Evolutionary conservation across 2,329 filamentous ascomycete genomes (phyloP), one percentile per base, ranked within the genome.

Genomic region (Ampelomyces quisqualis): DNA sequence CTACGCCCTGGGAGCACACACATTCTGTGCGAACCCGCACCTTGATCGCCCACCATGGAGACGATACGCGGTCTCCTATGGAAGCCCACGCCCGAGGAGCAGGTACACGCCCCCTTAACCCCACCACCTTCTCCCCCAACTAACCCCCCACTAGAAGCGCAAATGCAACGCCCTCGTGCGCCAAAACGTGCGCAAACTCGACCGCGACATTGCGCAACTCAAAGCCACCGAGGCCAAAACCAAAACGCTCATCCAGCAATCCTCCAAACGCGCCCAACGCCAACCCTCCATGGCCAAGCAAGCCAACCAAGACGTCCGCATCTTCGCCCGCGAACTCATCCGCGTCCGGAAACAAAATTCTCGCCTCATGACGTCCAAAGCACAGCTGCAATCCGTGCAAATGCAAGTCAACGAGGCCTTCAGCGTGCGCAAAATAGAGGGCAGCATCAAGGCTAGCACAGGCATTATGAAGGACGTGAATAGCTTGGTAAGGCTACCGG

Each of bases 321-420:
- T 85, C 51, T 95, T 96, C 68, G 93, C 93, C 17, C 80, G 83
- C 53, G 91, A 96, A 70, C 79, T 97, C 34, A 81, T 97, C 49
- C 84, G 87, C 37, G 81, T 88, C 45, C 86, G 93, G 51, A 88
- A 85, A 65, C 84, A 90, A 49, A 79, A 78, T 13, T 73, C 77
- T 20, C 82, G 93, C 4, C 78, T 97, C 26, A 77, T 85, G 13
- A 97, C 91, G 0, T 86, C 85, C 58, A 94, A 94, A 67, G 93
- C 93, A 2, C 93, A 97, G 72, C 80, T 98, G 33, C 84, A 85
- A 65, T 91, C 86, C 54, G 91, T 98, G 29, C 85, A 91, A 70
- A 95, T 97, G 90, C 93, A 97, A 72, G 91, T 98, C 62, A 89
- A 90, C 62, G 91, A 97, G 73, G 90, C 93, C 1, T 97, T 97